phyloP scores from a whole-genome alignment of 495 filamentous ascomycete species.

The Penicillium canariense region DNA sequence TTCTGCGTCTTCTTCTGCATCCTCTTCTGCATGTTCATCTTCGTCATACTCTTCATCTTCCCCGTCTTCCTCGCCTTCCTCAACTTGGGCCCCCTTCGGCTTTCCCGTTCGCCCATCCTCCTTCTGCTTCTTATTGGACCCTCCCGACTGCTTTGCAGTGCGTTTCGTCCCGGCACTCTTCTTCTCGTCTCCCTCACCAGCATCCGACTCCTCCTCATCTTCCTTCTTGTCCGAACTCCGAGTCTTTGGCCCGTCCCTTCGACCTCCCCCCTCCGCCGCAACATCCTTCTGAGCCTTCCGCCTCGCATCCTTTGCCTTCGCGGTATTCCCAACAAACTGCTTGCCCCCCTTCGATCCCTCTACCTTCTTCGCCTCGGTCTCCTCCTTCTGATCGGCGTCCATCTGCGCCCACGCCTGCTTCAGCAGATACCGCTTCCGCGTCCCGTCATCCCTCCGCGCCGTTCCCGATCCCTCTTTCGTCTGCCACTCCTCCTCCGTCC shows the following conservation, averaged over 20 bases:
- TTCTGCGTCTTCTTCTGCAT: neutral
- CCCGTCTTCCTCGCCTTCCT: neutral
- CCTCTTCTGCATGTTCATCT: neutral
- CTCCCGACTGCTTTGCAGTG: conserved; percentile 5
- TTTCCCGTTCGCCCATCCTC: neutral
- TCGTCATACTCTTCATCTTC: neutral
- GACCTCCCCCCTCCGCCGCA: neutral
- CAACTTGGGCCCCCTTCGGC: neutral
- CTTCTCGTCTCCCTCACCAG: neutral
- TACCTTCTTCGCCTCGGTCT: conserved; percentile 45
- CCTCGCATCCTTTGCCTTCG: conserved; percentile 35
- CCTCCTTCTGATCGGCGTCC: conserved; percentile 43
- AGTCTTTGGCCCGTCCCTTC: too few relatives aligned
- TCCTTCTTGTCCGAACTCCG: neutral
- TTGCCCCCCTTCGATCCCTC: conserved; percentile 41
- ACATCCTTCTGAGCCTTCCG: conserved; percentile 20
- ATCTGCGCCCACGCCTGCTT: conserved; percentile 51
- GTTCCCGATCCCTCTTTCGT: conserved; percentile 48
- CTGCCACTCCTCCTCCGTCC: conserved; percentile 50
- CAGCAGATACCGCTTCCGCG: conserved; percentile 46
- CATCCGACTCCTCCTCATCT: neutral
- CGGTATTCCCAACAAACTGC: conserved; percentile 46
- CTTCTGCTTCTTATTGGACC: conserved; percentile 11
- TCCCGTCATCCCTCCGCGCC: conserved; percentile 44
- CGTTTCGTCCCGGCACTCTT: conserved; percentile 4